Percentiles rank a stretch among this genome's conserved stretches.
Conservation (phyloP, 306 rosid genomes). For the Echinosophora koreensis region DNA sequence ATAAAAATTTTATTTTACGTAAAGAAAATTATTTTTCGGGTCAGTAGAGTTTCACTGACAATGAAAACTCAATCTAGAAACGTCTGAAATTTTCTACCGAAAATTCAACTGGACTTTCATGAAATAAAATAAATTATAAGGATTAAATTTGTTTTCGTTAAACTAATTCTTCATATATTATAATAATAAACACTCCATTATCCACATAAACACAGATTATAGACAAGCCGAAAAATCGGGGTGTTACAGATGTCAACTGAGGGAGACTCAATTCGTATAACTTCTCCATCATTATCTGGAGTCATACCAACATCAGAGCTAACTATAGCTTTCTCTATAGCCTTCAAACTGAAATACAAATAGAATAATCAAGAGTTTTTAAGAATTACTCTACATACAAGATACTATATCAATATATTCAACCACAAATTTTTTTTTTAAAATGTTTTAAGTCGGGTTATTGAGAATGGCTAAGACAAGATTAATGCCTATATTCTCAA, state of each 20-base stretch:
- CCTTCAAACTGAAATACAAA: slow-evolving; percentile 77
- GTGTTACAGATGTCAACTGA: slow-evolving; percentile 86
- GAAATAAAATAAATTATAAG: too few species aligned
- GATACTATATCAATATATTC: slow-evolving; percentile 9
- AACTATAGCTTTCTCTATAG: slow-evolving; percentile 95
- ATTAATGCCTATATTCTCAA: slow-evolving; percentile 1
- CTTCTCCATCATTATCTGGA: slow-evolving; percentile 94
- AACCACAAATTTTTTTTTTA: not conserved
- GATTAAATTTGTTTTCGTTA: too few species aligned
- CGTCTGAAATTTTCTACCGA: too few species aligned
- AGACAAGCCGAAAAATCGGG: too few species aligned
- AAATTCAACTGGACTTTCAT: too few species aligned
- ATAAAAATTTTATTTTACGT: too few species aligned
- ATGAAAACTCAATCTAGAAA: too few species aligned
- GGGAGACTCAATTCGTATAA: slow-evolving; percentile 83
- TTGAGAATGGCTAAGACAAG: slow-evolving; percentile 24
- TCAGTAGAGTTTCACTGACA: too few species aligned
- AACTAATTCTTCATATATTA: too few species aligned
- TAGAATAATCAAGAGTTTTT: slow-evolving; percentile 41
- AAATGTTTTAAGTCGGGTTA: not conserved
- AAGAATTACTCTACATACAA: slow-evolving; percentile 26
- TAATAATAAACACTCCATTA: too few species aligned
- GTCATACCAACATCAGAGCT: slow-evolving; percentile 89
- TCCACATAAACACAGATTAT: too few species aligned
- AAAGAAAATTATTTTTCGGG: too few species aligned